Conservation (phyloP, 306 rosid species). For the Ormosia semicastrata region DNA sequence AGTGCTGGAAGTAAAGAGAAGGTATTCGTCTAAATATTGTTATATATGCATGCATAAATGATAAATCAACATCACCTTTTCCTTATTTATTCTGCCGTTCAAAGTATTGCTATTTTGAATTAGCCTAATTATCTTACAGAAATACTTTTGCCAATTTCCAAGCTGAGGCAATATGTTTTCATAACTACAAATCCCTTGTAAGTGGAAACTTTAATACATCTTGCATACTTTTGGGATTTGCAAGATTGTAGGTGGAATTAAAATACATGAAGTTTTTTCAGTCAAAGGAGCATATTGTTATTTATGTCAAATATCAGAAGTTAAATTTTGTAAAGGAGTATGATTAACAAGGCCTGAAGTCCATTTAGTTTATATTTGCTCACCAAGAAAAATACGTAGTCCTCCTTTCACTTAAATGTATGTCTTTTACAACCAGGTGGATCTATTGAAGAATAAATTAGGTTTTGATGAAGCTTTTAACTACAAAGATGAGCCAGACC, state of each 20-base stretch:
- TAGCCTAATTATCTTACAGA: neutral
- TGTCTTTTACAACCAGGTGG: constrained; percentile 8
- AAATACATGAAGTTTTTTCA: neutral
- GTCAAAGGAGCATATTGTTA: too few relatives aligned
- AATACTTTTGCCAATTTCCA: neutral
- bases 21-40: constrained; percentile 1
- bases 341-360: neutral
- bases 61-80: neutral
- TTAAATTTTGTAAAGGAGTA: neutral
- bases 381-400: neutral
- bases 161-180: neutral
- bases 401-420: neutral
- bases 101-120: neutral
- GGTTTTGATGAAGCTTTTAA: constrained; percentile 34
- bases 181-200: neutral
- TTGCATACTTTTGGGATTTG: neutral
- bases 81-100: neutral
- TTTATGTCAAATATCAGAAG: too few relatives aligned
- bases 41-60: neutral
- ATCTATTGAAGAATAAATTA: constrained; percentile 22
- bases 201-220: neutral
- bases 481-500: constrained; percentile 29
- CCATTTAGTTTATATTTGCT: neutral
- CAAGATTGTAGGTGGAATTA: neutral
- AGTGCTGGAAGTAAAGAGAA: constrained; percentile 50